phyloP scores from a whole-genome alignment of 768 basidiomycete genomes.

The Lactifluus volemus region DNA sequence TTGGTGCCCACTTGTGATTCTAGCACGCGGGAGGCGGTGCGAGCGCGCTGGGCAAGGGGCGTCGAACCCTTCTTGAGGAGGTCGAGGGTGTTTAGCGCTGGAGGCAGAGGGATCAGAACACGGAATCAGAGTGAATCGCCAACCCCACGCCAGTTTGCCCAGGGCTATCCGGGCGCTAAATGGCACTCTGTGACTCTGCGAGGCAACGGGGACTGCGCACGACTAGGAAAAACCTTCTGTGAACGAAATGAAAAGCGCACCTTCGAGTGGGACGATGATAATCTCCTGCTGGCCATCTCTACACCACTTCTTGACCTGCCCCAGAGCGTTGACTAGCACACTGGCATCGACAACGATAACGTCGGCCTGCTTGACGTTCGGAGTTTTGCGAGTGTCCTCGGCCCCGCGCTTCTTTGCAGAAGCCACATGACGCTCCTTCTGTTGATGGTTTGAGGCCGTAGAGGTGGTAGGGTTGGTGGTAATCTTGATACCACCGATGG shows the following conservation, averaged over 20 bases:
- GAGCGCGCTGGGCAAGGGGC: slow-evolving; percentile 70
- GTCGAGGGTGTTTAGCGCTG: slow-evolving; percentile 87
- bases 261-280: slow-evolving; percentile 81
- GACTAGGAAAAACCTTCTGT: neutral
- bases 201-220: neutral
- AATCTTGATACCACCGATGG: slow-evolving; percentile 14
- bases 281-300: slow-evolving; percentile 68
- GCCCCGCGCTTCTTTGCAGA: neutral
- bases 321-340: slow-evolving; percentile 68
- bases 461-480: neutral
- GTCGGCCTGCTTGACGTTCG: slow-evolving; percentile 51
- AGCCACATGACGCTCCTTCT: slow-evolving; percentile 1
- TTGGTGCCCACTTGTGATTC: slow-evolving; percentile 83
- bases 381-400: neutral
- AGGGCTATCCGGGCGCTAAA: neutral
- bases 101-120: neutral
- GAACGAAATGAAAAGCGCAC: slow-evolving; percentile 33
- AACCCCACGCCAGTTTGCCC: neutral
- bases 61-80: slow-evolving; percentile 86
- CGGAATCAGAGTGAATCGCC: neutral
- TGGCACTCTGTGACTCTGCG: neutral
- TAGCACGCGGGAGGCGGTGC: slow-evolving; percentile 79
- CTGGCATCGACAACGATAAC: slow-evolving; percentile 74
- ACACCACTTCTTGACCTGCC: slow-evolving; percentile 78
- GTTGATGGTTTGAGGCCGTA: neutral